Evolutionary conservation across 1,284 basidiomycete genomes (phyloP), one percentile per base, ranked within the genome.

Genomic region (Coniferiporia weirii): DNA sequence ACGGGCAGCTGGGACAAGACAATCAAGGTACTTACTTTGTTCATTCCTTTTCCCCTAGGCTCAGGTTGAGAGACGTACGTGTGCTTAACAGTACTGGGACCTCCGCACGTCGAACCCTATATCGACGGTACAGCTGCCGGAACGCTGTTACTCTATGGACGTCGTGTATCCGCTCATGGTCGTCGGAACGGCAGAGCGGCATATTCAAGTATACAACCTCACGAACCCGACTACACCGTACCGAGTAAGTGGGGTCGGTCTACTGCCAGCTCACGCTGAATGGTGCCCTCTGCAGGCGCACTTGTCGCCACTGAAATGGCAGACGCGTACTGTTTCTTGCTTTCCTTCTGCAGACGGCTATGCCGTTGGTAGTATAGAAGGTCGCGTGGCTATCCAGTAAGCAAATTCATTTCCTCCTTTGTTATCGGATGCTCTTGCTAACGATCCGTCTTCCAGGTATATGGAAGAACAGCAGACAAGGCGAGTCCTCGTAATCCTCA

Each of bases 1-100:
- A 95, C 93, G 0, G 93, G 91, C 1, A 90, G 90, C 56, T 97
- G 93, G 93, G 94, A 97, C 71, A 93, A 93, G 74, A 91, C 88
- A 13, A 70, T 95, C 66, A 94, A 93, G 79, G 90, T 92, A 59
- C 49, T n/a, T 15, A 3, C 13, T 71, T 66, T 32, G 17, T 43
- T 34, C 6, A 5, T 19, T 38, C 35, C 45, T 35, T 4, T 15
- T n/a, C 20, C 27, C 27, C 3, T 13, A 10, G 32, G 43, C 2
- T 50, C 8, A 15, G n/a, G 19, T 45, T 40, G 10, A 50, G 22
- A 50, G 46, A 49, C 22, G 3, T 2, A 27, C 9, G n/a, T 13
- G 19, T 8, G 7, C 5, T 3, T 8, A 38, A 10, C 43, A 96
- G 92, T 97, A 96, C 70, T 98, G 95, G 95, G 92, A 97, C 73